Evolutionary conservation across 2,329 filamentous ascomycete genomes (phyloP).

Genomic region (Domatiomyces globalis): DNA sequence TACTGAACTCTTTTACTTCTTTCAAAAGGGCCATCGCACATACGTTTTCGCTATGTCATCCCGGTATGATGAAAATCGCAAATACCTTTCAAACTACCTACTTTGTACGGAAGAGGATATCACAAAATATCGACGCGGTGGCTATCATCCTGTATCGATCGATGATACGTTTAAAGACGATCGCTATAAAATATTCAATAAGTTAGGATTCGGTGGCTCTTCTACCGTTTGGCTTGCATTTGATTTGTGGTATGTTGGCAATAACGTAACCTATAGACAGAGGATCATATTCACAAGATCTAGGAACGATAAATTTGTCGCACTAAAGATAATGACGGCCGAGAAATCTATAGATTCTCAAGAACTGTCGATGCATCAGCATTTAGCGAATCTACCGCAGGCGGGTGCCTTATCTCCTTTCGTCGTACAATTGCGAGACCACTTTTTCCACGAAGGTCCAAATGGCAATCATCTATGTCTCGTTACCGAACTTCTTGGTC

Average conservation of each 20-base stretch:
- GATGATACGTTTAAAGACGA: conserved; percentile 16
- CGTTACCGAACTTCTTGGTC: conserved; percentile 17
- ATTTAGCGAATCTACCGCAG: neutral
- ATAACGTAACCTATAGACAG: no score
- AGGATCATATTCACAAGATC: neutral
- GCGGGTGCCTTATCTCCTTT: neutral
- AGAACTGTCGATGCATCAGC: neutral
- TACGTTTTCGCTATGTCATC: no score
- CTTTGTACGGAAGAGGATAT: conserved; percentile 22
- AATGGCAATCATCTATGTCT: conserved; percentile 17
- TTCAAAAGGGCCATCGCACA: no score
- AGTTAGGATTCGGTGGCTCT: conserved; percentile 29
- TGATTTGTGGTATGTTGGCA: no score
- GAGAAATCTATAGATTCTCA: neutral
- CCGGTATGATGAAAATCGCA: no score
- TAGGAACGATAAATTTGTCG: neutral
- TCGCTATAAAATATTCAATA: conserved; percentile 28
- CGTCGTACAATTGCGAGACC: conserved; percentile 2
- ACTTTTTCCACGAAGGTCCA: conserved; percentile 15
- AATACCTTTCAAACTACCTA: no score
- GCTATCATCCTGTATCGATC: conserved; percentile 24
- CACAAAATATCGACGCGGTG: conserved; percentile 20
- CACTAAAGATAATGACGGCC: conserved; percentile 2
- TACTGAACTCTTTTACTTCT: no score
- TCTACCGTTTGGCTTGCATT: conserved; percentile 31